Base-by-base conservation (phyloP, 257 asterid genomes). In the Oldenlandia corymbosa region DNA sequence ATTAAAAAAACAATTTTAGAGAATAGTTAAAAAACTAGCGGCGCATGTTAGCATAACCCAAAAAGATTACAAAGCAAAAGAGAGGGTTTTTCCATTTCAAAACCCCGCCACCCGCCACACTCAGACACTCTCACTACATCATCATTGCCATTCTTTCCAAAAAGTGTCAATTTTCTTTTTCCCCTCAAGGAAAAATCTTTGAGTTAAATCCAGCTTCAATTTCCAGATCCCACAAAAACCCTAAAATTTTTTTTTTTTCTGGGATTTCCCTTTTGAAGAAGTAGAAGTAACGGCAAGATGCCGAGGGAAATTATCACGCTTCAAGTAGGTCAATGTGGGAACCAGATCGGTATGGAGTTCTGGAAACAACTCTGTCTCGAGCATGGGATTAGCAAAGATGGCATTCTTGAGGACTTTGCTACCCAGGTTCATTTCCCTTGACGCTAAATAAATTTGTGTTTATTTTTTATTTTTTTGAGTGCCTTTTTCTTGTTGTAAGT, bases 341-440 rank as follows among this genome's bases (percentile, higher is more conserved):
- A 93, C 70, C 99, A 93, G 93, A 93, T 90, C 83, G 99, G 99
- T 16, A 93, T 93, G 99, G 99, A 93, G 82, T 93, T 90, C 77
- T 93, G 99, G 99, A 93, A 93, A 76, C 99, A 93, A 84, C 99
- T 93, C 52, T 93, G 97, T 67, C 96, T 93, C 62, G 99, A 93
- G 77, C 99, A 93, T 48, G 99, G 96, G 69, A 93, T 93, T 63
- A 93, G 94, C 75, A 93, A 84, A 74, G 99, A 93, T 6, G 99
- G 99, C 58, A 90, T 93, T 71, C 95, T 93, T 55, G 97, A 93
- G 75, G 99, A 93, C 51, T 93, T 93, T 54, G 97, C 99, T 31
- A 93, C 99, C 73, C 97, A 93, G 91, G 98, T 91, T 21, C 47
- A 2, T 17, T 45, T 59, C 31, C 21, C 17, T 27, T n/a, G 27